A percentile compares a stretch with the other conserved stretches of the same genome.
These are phyloP conservation scores for Alternaria sp. DNA, from an alignment of 2,329 filamentous ascomycete species.

Conservation along the genomic window DNA sequence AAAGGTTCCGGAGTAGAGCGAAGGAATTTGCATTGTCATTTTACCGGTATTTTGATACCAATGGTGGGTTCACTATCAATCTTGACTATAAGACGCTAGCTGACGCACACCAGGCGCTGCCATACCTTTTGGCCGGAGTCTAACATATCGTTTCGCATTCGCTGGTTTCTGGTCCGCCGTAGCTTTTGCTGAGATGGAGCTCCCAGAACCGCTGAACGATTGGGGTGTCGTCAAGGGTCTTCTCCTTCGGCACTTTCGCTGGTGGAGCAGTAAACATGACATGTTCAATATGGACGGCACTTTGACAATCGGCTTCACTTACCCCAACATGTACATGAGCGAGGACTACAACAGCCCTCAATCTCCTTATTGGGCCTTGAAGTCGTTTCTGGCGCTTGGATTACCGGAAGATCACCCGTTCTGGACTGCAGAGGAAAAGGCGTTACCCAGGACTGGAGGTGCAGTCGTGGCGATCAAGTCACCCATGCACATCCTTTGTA, in stretches of 20 bases:
- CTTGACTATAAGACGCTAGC: not conserved
- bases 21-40: conserved; percentile 54
- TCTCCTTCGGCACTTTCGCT: conserved; percentile 60
- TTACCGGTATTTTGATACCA: conserved; percentile 60
- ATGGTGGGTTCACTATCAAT: conserved; percentile 44
- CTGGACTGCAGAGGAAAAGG: conserved; percentile 58
- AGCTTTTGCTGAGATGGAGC: conserved; percentile 54
- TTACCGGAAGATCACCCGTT: conserved; percentile 54
- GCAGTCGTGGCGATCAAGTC: conserved; percentile 27
- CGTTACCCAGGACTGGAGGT: conserved; percentile 25
- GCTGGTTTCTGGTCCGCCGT: conserved; percentile 60
- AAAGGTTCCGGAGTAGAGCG: conserved; percentile 53
- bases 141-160: conserved; percentile 63
- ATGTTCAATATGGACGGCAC: conserved; percentile 62
- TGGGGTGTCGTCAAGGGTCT: conserved; percentile 59
- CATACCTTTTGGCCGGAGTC: conserved; percentile 62
- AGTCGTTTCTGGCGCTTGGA: conserved; percentile 57
- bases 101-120: conserved; percentile 52
- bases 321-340: conserved; percentile 63
- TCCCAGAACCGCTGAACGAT: conserved; percentile 52
- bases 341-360: conserved; percentile 68
- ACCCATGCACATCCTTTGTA: conserved; percentile 59
- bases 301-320: conserved; percentile 59
- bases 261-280: conserved; percentile 56
- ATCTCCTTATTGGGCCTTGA: conserved; percentile 64